Base-by-base conservation (phyloP, 2,329 filamentous ascomycete genomes). In the Byssochlamys sp. region DNA sequence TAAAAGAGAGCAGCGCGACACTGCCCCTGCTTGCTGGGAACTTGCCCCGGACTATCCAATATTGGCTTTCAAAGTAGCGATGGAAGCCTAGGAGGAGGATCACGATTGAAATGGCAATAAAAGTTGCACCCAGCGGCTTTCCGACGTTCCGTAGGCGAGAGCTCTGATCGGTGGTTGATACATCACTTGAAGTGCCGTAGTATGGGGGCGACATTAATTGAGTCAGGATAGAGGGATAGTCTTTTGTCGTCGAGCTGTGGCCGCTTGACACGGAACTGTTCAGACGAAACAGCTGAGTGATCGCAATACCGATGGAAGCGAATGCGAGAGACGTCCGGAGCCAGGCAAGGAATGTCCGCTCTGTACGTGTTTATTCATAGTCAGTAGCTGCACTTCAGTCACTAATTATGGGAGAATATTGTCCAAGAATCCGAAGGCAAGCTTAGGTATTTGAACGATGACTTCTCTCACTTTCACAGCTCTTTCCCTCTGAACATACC, bases 341-440 rank as follows among this genome's bases (percentile, higher is more conserved):
- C 84, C 84, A 87, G 61, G 84, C 84, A 49, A 87, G 77, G 70
- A 86, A 87, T n/a, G 84, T 87, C 48, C 84, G 80, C 70, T 87
- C 84, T 84, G 62, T 49, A 57, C 53, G 9, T 11, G 10, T 35
- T 25, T 25, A 39, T 26, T 19, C 29, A 19, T 33, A 33, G 49
- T 51, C 49, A 51, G 49, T 10, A 51, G 39, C 6, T 14, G 19
- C 7, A 45, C 19, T 19, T 19, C 7, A 24, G 31, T 33, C 9
- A 33, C 14, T 2, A 12, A 12, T 11, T 12, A 33, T 33, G 19
- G 19, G 19, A 12, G 14, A 33, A 33, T 4, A 33, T 11, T 33
- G 6, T 33, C 31, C 4, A 10, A 12, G 31, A 12, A 11, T 33
- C 14, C 14, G 9, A 33, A 33, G 9, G 2, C 29, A 9, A 31